A percentile compares a stretch with the other conserved stretches of the same genome.
Evolutionary conservation across 441 rosid genomes (phyloP).

Genomic region (Jatropha multifida): DNA sequence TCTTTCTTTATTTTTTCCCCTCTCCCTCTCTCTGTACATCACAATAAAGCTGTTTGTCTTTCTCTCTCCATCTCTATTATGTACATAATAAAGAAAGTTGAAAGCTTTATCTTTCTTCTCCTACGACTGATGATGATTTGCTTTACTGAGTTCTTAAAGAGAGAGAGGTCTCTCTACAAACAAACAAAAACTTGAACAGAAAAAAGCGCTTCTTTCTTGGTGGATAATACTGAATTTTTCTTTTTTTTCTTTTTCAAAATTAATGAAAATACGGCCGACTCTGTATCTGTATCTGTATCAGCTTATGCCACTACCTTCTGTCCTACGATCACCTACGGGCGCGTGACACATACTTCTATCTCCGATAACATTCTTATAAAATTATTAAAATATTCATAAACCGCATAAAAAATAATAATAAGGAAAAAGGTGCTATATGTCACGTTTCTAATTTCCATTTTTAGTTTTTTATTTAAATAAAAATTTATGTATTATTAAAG

Average conservation of each 20-base stretch:
- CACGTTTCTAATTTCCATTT: too few relatives aligned
- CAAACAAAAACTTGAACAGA: conserved; percentile 15
- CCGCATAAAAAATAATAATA: too few relatives aligned
- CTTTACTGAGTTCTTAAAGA: conserved; percentile 3
- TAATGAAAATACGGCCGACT: conserved; percentile 19
- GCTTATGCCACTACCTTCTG: conserved; percentile 6
- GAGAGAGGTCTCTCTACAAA: neutral
- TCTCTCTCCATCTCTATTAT: conserved; percentile 7
- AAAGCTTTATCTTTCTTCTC: conserved; percentile 11
- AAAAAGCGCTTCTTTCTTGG: conserved; percentile 9
- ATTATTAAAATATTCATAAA: too few relatives aligned
- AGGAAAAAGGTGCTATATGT: too few relatives aligned
- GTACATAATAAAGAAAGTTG: conserved; percentile 27
- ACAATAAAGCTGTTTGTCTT: conserved; percentile 30
- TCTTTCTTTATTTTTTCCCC: neutral
- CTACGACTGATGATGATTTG: conserved; percentile 7
- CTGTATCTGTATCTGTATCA: conserved; percentile 12
- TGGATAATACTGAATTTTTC: conserved; percentile 36
- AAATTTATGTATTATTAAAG: too few relatives aligned
- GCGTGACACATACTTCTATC: neutral
- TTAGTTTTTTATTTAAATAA: too few relatives aligned
- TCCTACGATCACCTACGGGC: neutral
- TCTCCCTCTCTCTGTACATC: neutral
- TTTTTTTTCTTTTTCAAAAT: conserved; percentile 13
- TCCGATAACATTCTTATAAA: neutral